Base-by-base conservation (phyloP, 169 alveolate species). In the Toxoplasma gondii region DNA sequence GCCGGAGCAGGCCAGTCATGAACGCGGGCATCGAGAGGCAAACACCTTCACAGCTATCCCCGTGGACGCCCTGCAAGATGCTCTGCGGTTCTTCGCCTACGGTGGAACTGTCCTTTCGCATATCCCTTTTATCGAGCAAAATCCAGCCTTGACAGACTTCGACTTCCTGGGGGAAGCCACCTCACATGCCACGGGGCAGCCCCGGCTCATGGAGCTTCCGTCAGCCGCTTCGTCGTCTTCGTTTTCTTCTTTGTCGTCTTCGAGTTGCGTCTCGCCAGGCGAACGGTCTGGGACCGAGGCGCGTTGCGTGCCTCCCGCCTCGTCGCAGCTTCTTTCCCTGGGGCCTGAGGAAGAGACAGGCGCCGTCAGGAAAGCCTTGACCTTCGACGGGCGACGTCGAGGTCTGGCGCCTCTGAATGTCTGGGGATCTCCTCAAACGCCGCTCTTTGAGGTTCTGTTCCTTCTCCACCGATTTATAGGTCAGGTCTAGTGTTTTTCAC, bases 61-160 rank as follows among this genome's bases (percentile, higher is more conserved):
- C 22, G 86, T 78, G 49, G 86, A 78, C 5, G 49, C 45, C n/a
- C 86, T 78, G 9, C 86, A 78, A 38, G 86, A 78, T 27, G 86
- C 44, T 31, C 4, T 78, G 44, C 86, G 86, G 9, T 78, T 78
- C 43, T 38, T 78, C 49, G 86, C 86, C 4, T 78, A 19, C 86
- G 86, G 86, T 1, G 86, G 86, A 78, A 78, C 86, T 19, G n/a
- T 78, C 86, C 39, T 78, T 45, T n/a, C 45, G 44, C n/a, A 78
- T 27, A 1, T 19, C n/a, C 86, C 39, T 16, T 78, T 78, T n/a
- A 78, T 78, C 43, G 86, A 19, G 44, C 9, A 9, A 2, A 78
- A 78, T n/a, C 86, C 86, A 2, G 86, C 86, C 27, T 45, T 78
- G 39, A 17, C 1, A 22, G 74, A 64, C 24, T 12, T 53, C 67